Conservation (phyloP, 2,329 filamentous ascomycete genomes). For the Rhexocercosporidium sp. region DNA sequence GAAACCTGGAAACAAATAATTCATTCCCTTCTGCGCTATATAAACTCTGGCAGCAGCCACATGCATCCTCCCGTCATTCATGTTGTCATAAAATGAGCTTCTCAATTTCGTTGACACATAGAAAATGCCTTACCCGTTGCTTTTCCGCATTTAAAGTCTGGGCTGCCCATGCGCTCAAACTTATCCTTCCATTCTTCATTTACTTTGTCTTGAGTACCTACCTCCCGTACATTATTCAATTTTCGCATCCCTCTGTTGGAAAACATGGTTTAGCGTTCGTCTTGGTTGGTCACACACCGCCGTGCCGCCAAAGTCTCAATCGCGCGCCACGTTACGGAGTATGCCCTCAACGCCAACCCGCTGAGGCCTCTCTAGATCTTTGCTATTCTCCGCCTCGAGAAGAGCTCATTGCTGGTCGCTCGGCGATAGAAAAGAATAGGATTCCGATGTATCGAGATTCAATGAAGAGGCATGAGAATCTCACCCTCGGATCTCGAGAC, state of each 20-base stretch:
- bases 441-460: no score
- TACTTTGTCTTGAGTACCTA: neutral
- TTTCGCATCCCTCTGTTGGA: neutral
- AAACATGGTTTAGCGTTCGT: neutral
- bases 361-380: neutral
- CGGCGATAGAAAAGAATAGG: neutral
- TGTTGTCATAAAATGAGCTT: neutral
- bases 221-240: neutral
- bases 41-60: neutral
- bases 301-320: neutral
- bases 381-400: neutral
- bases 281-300: neutral
- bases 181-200: neutral
- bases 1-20: neutral
- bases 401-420: neutral
- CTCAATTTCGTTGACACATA: conserved; percentile 3
- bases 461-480: neutral
- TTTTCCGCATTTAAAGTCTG: neutral
- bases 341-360: neutral
- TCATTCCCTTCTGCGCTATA: no score
- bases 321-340: neutral
- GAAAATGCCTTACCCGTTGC: neutral
- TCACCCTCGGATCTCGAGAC: neutral
- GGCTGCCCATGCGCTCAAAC: neutral
- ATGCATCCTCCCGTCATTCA: neutral